Evolutionary conservation across 768 basidiomycete genomes (phyloP), one percentile per base, ranked within the genome.

Genomic region (Asterophora parasitica): DNA sequence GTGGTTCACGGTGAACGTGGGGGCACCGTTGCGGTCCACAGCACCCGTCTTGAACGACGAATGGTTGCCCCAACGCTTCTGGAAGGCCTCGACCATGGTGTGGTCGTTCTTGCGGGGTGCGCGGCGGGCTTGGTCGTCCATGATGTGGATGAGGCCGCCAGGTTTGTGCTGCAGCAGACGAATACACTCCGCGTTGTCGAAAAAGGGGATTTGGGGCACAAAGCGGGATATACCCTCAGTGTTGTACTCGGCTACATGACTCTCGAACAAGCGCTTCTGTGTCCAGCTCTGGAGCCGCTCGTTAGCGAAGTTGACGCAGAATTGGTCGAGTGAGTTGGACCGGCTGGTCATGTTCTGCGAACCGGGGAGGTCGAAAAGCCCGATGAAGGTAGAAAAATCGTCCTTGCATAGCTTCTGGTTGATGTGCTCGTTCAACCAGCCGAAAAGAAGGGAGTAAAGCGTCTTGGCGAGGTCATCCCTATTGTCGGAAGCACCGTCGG

Each of bases 391-490:
- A 3, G 78, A 74, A 54, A 92, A 99, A 61, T 96, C 92, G 32
- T 97, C 94, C 17, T 84, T 82, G 72, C 93, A 96, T 12, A 99
- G 81, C 33, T 88, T 88, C 57, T 96, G 88, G 63, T 98, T 98
- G 72, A 98, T 85, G 61, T 91, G 81, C 61, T 98, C 96, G 63
- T 94, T 95, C 50, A 98, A 67, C 94, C 94, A 98, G 2, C 91
- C 83, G 59, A 98, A 98, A 15, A 97, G 78, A 2, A 99, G 79
- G 4, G 92, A 92, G 63, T 97, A 98, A 0, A 98, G 77, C 0
- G 90, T 88, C 64, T 92, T 87, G 15, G 94, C 91, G 31, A 99
- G 83, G 63, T 95, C 92, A 60, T 98, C 95, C 37, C 94, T 75
- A 56, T 97, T 96, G 59, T 88, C 85, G 0, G 90, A 85, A 2